Evolutionary conservation across 1,284 basidiomycete species (phyloP).

Genomic region (Moesziomyces sp.): DNA sequence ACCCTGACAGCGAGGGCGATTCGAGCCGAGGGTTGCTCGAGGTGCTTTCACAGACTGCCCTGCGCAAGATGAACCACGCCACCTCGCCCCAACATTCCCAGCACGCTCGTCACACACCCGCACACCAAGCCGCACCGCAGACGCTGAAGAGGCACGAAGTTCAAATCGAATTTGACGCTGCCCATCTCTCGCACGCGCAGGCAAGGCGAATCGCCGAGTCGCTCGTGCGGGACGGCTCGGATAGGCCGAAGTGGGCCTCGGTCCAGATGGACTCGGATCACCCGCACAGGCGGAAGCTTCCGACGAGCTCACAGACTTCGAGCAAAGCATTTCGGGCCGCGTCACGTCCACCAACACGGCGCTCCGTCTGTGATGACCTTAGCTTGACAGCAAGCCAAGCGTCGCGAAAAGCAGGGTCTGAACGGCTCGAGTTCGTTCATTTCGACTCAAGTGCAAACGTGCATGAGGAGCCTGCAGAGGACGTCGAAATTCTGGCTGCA

Average conservation of each 20-base stretch:
- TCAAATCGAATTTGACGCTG: slow-evolving; percentile 13
- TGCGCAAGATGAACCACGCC: slow-evolving; percentile 13
- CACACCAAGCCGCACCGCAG: too few relatives aligned
- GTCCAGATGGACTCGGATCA: slow-evolving; percentile 7
- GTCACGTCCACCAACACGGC: slow-evolving; percentile 5
- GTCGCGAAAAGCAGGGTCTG: not conserved
- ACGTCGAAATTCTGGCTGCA: not conserved
- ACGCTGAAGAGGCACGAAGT: slow-evolving; percentile 4
- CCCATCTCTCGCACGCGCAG: slow-evolving; percentile 3
- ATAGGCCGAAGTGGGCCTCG: slow-evolving; percentile 3
- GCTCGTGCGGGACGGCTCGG: not conserved
- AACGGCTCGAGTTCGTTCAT: slow-evolving; percentile 15
- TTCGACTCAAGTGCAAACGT: not conserved
- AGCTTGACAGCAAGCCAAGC: slow-evolving; percentile 9
- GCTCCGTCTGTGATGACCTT: slow-evolving; percentile 7
- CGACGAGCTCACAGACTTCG: not conserved
- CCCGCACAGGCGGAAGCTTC: too few relatives aligned
- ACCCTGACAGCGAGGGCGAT: not conserved
- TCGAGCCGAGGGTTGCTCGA: slow-evolving; percentile 21
- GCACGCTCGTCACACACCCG: too few relatives aligned
- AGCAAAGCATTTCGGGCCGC: not conserved
- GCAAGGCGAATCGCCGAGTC: slow-evolving; percentile 12
- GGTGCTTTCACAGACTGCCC: slow-evolving; percentile 33
- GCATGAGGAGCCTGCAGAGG: not conserved
- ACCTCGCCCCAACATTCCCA: too few relatives aligned